Evolutionary conservation across 2,329 filamentous ascomycete species (phyloP).

Genomic region (Dactylellina haptotyla): DNA sequence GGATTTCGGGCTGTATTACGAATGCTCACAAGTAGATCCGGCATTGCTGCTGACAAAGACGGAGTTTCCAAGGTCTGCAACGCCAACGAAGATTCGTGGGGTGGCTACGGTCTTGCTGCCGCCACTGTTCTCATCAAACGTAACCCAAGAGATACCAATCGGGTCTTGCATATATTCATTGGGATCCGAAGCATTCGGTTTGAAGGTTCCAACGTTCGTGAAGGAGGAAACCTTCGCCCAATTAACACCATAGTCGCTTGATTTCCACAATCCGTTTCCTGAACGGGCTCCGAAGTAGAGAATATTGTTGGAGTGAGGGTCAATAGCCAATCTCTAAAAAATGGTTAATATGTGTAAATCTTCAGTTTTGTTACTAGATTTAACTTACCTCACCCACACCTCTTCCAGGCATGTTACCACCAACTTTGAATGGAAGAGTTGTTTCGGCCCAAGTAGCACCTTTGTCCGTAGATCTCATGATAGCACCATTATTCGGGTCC

Average conservation of each 20-base stretch:
- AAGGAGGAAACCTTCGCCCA: slow-evolving; percentile 68
- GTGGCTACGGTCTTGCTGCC: slow-evolving; percentile 64
- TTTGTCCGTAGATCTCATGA: slow-evolving; percentile 68
- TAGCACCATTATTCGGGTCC: slow-evolving; percentile 69
- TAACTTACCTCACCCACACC: slow-evolving; percentile 66
- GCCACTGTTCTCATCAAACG: slow-evolving; percentile 67
- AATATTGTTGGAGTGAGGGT: slow-evolving; percentile 69
- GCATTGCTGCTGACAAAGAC: slow-evolving; percentile 68
- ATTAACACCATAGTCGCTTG: slow-evolving; percentile 67
- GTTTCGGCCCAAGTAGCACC: slow-evolving; percentile 67
- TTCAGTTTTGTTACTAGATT: not conserved
- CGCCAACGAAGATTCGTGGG: slow-evolving; percentile 69
- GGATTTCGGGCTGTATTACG: not conserved
- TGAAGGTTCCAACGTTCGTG: slow-evolving; percentile 66
- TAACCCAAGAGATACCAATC: slow-evolving; percentile 67
- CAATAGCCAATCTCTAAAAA: slow-evolving; percentile 66
- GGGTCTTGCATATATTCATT: slow-evolving; percentile 65
- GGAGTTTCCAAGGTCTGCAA: slow-evolving; percentile 66
- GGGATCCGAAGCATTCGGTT: slow-evolving; percentile 64
- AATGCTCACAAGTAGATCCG: slow-evolving; percentile 64
- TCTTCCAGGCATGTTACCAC: slow-evolving; percentile 71
- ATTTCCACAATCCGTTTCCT: slow-evolving; percentile 70
- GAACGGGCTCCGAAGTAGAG: slow-evolving; percentile 70
- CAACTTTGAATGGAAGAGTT: slow-evolving; percentile 69
- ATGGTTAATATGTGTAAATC: not conserved